A percentile compares a stretch with the other conserved stretches of the same genome.
Conservation (phyloP, 306 rosid genomes). For the Citrullus colocynthis region DNA sequence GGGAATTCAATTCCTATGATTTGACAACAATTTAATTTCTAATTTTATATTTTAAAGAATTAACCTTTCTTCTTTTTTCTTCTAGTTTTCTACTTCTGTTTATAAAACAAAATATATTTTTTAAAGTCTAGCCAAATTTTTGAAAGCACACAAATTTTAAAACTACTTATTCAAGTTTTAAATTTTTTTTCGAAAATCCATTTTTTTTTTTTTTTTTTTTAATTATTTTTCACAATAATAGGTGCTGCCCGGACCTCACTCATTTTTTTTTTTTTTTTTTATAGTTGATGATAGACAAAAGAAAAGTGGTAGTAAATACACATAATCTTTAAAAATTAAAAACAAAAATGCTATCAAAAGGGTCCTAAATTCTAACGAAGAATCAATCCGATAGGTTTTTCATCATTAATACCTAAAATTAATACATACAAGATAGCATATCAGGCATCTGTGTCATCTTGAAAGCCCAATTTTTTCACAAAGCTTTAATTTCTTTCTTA, state of each 20-base stretch:
- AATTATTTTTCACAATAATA: too few relatives aligned
- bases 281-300: background rate
- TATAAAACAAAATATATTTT: background rate
- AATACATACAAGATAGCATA: background rate
- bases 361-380: background rate
- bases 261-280: too few relatives aligned
- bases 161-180: background rate
- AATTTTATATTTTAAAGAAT: background rate
- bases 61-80: background rate
- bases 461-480: background rate
- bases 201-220: too few relatives aligned
- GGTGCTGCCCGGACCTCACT: too few relatives aligned
- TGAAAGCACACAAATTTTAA: background rate
- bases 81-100: background rate
- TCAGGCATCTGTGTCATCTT: background rate
- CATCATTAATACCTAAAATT: background rate
- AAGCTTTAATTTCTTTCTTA: background rate
- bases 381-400: background rate
- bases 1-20: background rate
- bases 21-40: background rate
- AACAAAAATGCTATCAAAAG: background rate
- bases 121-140: background rate
- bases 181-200: too few relatives aligned
- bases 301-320: background rate
- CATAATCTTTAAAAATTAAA: background rate